Conservation (phyloP, 768 basidiomycete species). For the Amanita thiersii region DNA sequence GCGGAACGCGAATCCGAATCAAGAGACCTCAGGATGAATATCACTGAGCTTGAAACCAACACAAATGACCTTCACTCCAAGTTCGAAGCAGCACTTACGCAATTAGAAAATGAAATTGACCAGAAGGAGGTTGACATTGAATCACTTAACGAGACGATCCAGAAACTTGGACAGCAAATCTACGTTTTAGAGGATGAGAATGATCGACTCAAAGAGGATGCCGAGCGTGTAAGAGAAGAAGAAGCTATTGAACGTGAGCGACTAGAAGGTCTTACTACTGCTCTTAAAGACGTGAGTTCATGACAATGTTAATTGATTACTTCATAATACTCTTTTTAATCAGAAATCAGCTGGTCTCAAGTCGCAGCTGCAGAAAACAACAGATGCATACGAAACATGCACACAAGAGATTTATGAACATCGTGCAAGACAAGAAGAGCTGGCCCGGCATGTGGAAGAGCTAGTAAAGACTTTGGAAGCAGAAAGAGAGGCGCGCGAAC, state of each 20-base stretch:
- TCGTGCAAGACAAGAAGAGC: constrained; percentile 67
- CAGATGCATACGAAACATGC: constrained; percentile 56
- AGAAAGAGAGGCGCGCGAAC: constrained; percentile 51
- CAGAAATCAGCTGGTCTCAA: constrained; percentile 69
- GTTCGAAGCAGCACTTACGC: constrained; percentile 65
- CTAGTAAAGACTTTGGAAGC: constrained; percentile 54
- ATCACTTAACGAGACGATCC: constrained; percentile 65
- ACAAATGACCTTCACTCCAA: constrained; percentile 63
- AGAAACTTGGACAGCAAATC: constrained; percentile 72
- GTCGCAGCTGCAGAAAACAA: constrained; percentile 56
- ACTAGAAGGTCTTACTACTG: constrained; percentile 55
- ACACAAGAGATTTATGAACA: constrained; percentile 59
- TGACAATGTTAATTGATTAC: constrained; percentile 1
- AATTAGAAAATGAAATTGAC: constrained; percentile 71
- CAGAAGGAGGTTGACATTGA: constrained; percentile 77
- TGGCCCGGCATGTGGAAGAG: constrained; percentile 67
- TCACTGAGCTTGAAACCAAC: constrained; percentile 69
- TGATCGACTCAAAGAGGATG: constrained; percentile 68
- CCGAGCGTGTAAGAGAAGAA: constrained; percentile 62
- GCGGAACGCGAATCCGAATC: constrained; percentile 76
- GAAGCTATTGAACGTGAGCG: constrained; percentile 62
- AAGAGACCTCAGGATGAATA: constrained; percentile 61
- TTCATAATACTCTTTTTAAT: constrained; percentile 1
- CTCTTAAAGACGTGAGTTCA: constrained; percentile 69
- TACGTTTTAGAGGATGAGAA: constrained; percentile 84